Percentiles rank a stretch among this genome's conserved stretches.
These are phyloP conservation scores for Euclidium syriacum DNA, from an alignment of 345 rosid genomes.

Conservation along the genomic window DNA sequence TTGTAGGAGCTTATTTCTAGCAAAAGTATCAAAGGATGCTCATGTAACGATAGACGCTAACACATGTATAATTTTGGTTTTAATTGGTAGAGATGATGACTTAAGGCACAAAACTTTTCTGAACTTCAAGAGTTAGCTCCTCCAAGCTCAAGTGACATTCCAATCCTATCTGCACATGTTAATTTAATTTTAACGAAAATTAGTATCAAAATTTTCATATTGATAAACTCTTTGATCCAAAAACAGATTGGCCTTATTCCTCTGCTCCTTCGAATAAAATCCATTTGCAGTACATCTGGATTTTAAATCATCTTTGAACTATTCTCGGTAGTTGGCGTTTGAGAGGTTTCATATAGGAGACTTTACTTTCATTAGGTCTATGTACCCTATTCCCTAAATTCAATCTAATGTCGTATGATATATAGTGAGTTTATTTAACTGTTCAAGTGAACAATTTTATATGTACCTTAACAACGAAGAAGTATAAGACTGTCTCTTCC, in stretches of 20 bases:
- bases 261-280: too few species aligned
- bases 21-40: constrained; percentile 22
- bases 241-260: background rate
- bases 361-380: background rate
- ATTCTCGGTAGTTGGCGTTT: too few species aligned
- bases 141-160: constrained; percentile 84
- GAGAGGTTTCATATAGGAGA: background rate
- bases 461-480: constrained; percentile 77
- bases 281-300: too few species aligned
- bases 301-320: too few species aligned
- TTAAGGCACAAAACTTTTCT: constrained; percentile 52
- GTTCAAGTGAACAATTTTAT: background rate
- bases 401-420: background rate
- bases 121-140: constrained; percentile 81
- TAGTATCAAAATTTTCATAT: background rate
- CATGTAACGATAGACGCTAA: constrained; percentile 7
- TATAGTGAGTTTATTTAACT: background rate
- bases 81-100: constrained; percentile 9
- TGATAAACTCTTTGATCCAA: background rate
- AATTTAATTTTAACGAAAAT: background rate
- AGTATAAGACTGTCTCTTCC: constrained; percentile 90
- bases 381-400: background rate
- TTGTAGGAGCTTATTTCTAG: constrained; percentile 15
- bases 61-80: background rate
- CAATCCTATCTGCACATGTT: constrained; percentile 50